phyloP scores from a whole-genome alignment of 768 basidiomycete genomes.

The Hericium rajendrae region DNA sequence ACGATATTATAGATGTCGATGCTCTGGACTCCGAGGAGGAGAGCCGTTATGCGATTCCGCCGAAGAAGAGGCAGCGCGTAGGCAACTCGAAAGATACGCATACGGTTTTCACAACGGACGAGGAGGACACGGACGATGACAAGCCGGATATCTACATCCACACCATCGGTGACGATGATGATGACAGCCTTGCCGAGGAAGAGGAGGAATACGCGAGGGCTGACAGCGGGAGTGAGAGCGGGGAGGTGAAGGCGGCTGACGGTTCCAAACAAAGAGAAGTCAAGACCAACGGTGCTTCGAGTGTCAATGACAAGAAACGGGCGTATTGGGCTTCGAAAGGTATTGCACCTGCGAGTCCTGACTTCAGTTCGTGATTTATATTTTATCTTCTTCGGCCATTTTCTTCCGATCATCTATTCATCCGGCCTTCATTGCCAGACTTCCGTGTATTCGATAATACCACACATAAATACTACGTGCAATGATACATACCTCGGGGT shows the following conservation, averaged over 20 bases:
- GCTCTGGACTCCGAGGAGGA: slow-evolving; percentile 42
- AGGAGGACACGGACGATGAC: slow-evolving; percentile 31
- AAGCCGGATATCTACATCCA: slow-evolving; percentile 7
- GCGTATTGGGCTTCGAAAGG: slow-evolving; percentile 54
- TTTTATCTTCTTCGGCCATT: no score
- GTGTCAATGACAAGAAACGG: slow-evolving; percentile 27
- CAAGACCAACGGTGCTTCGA: slow-evolving; percentile 18
- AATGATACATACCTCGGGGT: neutral
- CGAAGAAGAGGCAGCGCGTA: slow-evolving; percentile 37
- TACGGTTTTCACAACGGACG: slow-evolving; percentile 44
- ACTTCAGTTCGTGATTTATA: neutral
- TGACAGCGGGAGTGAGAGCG: slow-evolving; percentile 1
- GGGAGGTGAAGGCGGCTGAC: slow-evolving; percentile 4
- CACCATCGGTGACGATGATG: slow-evolving; percentile 15
- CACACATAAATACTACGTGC: neutral
- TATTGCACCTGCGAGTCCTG: neutral
- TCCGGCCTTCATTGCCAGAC: no score
- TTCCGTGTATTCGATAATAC: neutral
- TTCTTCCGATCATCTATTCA: no score
- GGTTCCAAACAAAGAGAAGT: slow-evolving; percentile 3
- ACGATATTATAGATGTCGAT: slow-evolving; percentile 13
- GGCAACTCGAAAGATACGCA: slow-evolving; percentile 28
- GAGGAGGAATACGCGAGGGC: slow-evolving; percentile 17
- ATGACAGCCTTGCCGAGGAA: slow-evolving; percentile 21
- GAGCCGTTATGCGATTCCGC: slow-evolving; percentile 31